Evolutionary conservation across 73 alveolate species (phyloP), one percentile per base, ranked within the genome.

Genomic region (Durusdinium trenchii): DNA sequence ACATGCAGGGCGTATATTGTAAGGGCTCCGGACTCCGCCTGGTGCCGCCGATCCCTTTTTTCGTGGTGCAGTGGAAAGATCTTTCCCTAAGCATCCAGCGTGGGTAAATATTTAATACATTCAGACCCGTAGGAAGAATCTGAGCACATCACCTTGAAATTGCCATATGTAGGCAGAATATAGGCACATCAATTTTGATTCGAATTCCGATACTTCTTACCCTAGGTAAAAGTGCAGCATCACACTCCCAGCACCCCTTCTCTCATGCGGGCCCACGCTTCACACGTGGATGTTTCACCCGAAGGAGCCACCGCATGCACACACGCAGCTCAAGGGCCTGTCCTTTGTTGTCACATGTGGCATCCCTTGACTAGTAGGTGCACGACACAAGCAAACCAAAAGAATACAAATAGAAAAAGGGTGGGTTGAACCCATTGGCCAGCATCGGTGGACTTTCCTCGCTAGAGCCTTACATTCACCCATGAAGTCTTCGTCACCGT

Each of bases 41-140:
- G n/a, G n/a, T n/a, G n/a, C n/a, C n/a, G n/a, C n/a, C n/a, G n/a
- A n/a, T n/a, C n/a, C n/a, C n/a, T n/a, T n/a, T n/a, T n/a, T n/a
- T n/a, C n/a, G n/a, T n/a, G n/a, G n/a, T n/a, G n/a, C n/a, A n/a
- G n/a, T n/a, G n/a, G n/a, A n/a, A n/a, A n/a, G n/a, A n/a, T n/a
- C 83, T 28, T 36, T 10, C 86, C 86, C 86, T 43, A 43, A 76
- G 60, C 54, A 76, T 76, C 86, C 54, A 20, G 86, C 86, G 86
- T 76, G 45, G 42, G 86, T 1, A 26, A 26, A 76, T 76, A 76
- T 0, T 76, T 30, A 51, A 76, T 42, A 76, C 86, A 76, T 76
- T 76, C 61, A 36, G 10, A 40, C 7, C 42, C 60, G 86, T 76
- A 43, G 86, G 9, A 23, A n/a, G 0, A 26, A 18, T 42, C 45